Percentiles rank a stretch among this genome's conserved stretches.
Evolutionary conservation across 2,329 filamentous ascomycete genomes (phyloP).

Genomic region (Metarhizium humberi): DNA sequence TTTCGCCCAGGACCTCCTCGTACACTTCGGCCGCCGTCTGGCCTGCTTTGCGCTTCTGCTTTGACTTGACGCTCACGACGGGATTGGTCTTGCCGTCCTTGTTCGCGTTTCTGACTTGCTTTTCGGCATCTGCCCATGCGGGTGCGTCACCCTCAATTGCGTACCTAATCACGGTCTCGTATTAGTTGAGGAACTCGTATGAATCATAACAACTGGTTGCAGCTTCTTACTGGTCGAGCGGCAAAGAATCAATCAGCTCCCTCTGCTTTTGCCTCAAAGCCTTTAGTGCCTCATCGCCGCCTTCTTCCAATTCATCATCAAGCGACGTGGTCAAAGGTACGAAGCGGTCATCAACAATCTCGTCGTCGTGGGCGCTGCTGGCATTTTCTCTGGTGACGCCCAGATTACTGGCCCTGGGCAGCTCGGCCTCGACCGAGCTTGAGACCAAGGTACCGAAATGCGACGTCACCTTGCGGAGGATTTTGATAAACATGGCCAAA

Average conservation of each 20-base stretch:
- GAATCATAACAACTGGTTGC: neutral
- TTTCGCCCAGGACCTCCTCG: constrained; percentile 48
- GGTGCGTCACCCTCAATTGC: constrained; percentile 54
- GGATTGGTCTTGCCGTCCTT: constrained; percentile 47
- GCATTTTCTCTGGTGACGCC: constrained; percentile 52
- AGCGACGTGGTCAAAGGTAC: constrained; percentile 62
- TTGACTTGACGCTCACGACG: constrained; percentile 78
- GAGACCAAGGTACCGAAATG: constrained; percentile 71
- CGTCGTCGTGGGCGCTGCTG: constrained; percentile 59
- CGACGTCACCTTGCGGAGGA: constrained; percentile 75
- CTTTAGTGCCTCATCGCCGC: constrained; percentile 64
- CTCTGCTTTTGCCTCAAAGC: constrained; percentile 71
- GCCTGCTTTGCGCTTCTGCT: constrained; percentile 65
- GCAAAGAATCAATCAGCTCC: constrained; percentile 81
- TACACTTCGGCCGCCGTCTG: constrained; percentile 52
- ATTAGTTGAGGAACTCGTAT: constrained; percentile 3
- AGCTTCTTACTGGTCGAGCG: constrained; percentile 56
- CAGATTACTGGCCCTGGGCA: constrained; percentile 49
- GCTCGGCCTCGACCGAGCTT: constrained; percentile 57
- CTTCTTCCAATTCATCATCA: constrained; percentile 77
- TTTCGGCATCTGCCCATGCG: constrained; percentile 63
- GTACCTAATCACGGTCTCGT: constrained; percentile 33
- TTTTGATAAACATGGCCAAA: constrained; percentile 95
- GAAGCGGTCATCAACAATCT: constrained; percentile 55
- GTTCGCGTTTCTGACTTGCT: constrained; percentile 53